Percentiles rank a stretch among this genome's conserved stretches.
These are phyloP conservation scores for Penicillium chermesinum DNA, from an alignment of 495 filamentous ascomycete genomes.

Conservation along the genomic window DNA sequence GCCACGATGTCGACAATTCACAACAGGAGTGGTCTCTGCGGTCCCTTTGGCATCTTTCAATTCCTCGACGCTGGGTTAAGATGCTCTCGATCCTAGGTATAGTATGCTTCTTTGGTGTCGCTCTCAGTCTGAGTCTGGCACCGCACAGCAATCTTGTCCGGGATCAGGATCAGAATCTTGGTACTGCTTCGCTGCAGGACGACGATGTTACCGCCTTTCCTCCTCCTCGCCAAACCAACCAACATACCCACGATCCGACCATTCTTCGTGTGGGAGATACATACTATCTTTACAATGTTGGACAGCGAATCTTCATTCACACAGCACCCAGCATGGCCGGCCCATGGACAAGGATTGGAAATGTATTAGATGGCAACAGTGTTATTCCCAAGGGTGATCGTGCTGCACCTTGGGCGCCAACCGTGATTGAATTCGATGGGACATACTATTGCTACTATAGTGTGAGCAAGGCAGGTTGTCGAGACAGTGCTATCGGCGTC, in stretches of 20 bases:
- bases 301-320: constrained; percentile 30
- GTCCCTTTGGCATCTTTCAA: constrained; percentile 12
- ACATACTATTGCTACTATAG: constrained; percentile 72
- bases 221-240: constrained; percentile 27
- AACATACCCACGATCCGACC: constrained; percentile 38
- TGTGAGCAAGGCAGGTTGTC: constrained; percentile 61
- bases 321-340: constrained; percentile 34
- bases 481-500: constrained; percentile 64
- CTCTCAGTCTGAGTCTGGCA: constrained; percentile 11
- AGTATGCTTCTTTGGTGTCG: constrained; percentile 15
- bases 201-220: constrained; percentile 18
- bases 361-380: constrained; percentile 31
- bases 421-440: constrained; percentile 48
- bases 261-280: constrained; percentile 28
- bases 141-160: constrained; percentile 5
- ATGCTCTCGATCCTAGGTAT: constrained; percentile 22
- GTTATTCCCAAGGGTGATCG: constrained; percentile 40
- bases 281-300: constrained; percentile 39
- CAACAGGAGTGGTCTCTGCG: constrained; percentile 17
- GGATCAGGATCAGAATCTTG: constrained; percentile 1
- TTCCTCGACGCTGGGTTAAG: constrained; percentile 25
- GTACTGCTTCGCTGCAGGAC: constrained; percentile 3
- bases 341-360: constrained; percentile 37
- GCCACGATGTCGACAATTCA: constrained; percentile 11
- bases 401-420: constrained; percentile 53